These are phyloP conservation scores for Moricandia moricandioides DNA, from an alignment of 345 rosid species.

Conservation along the genomic window DNA sequence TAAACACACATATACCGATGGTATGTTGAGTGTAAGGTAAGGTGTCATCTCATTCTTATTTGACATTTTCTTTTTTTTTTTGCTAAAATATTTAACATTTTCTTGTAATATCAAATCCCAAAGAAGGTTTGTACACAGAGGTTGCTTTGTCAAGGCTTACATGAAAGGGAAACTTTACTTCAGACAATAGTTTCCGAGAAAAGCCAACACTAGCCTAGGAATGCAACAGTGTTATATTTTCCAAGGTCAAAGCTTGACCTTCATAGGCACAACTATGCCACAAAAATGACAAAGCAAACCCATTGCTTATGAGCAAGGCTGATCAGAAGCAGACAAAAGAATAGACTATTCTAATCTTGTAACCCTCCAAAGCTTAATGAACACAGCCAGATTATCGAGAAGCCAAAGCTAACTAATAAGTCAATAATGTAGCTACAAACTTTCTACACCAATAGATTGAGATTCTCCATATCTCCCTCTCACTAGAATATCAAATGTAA, in stretches of 20 bases:
- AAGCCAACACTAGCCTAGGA: not conserved
- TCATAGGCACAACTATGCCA: not conserved
- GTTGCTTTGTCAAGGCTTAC: not conserved
- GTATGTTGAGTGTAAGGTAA: not conserved
- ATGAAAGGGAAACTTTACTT: not conserved
- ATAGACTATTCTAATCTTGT: not conserved
- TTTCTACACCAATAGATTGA: conserved; percentile 36
- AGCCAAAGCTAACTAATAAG: conserved; percentile 21
- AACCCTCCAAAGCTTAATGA: not conserved
- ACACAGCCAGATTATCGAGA: not conserved
- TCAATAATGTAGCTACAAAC: not conserved
- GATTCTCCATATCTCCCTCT: conserved; percentile 41
- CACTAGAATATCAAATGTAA: conserved; percentile 66
- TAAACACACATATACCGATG: not conserved
- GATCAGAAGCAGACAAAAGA: not conserved
- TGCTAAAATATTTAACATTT: too few relatives aligned
- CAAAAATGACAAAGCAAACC: not conserved
- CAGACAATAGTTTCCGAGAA: not conserved
- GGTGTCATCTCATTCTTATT: not conserved
- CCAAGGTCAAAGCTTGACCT: not conserved
- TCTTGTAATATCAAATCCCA: not conserved
- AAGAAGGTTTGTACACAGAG: not conserved
- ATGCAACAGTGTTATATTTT: not conserved
- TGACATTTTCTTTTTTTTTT: not conserved
- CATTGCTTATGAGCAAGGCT: not conserved